Base-by-base conservation (phyloP, 768 basidiomycete genomes). In the Boletus reticuloceps region DNA sequence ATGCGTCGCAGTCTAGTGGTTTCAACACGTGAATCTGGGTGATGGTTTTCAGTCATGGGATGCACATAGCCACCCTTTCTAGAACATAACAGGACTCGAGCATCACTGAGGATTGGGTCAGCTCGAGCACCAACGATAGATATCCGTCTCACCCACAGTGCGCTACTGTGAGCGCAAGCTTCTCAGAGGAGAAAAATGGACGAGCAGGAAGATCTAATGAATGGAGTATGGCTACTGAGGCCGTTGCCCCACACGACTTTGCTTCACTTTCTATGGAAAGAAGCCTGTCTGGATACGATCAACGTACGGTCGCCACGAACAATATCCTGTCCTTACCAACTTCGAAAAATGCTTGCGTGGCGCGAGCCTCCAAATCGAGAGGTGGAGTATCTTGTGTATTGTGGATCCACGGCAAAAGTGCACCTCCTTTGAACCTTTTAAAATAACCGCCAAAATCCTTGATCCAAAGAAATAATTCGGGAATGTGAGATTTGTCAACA, bases 21-120 rank as follows among this genome's bases (percentile, higher is more conserved):
- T 69, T 99, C 97, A 11, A 91, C 79, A 34, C 85, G 85, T 22
- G 91, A 82, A 63, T 98, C 96, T n/a, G 94, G 89, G 68, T 98
- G 96, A 67, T 99, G 97, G 29, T 84, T 87, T 74, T 98, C 93
- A 1, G 97, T 97, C 82, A 98, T 89, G 2, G 91, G 82, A 44
- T 81, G 74, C n/a, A 86, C 91, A 43, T 77, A 74, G 1, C 94
- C 94, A 31, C 81, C 82, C 19, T 85, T 74, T 0, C 85, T 84
- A 7, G 87, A 79, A 55, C 91, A 91, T 39, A 99, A 73, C 13
- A 98, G 69, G 6, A 94, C 91, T 37, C 93, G 83, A 2, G 95
- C 96, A 70, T 98, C 95, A 6, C 94, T 95, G 61, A 41, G 31
- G 20, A 34, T 7, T 56, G 51, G 22, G 60, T 64, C 37, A 63